phyloP scores from a whole-genome alignment of 2,329 filamentous ascomycete genomes.

The Calonectria multiphialidica region DNA sequence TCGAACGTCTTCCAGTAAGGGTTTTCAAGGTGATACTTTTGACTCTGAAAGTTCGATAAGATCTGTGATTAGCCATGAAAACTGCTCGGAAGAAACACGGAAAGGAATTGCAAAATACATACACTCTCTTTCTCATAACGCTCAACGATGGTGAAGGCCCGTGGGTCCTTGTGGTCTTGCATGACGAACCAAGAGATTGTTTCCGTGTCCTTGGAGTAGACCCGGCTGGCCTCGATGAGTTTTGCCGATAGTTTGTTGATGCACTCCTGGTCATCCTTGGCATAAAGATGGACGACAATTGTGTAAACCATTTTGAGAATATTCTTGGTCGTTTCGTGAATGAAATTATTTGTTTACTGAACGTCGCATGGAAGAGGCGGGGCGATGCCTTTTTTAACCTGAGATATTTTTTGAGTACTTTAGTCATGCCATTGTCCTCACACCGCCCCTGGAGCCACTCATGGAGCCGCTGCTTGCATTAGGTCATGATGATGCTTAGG shows the following conservation, averaged over 20 bases:
- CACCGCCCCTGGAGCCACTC: not conserved
- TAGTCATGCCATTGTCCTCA: not conserved
- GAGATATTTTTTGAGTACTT: not conserved
- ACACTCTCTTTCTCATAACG: slow-evolving; percentile 76
- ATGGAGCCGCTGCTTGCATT: not conserved
- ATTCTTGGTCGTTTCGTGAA: not conserved
- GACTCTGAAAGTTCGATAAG: slow-evolving; percentile 52
- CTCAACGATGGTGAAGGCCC: slow-evolving; percentile 82
- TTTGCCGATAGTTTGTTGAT: slow-evolving; percentile 78
- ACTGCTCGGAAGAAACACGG: no score
- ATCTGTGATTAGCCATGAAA: slow-evolving; percentile 16
- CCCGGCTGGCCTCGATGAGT: slow-evolving; percentile 79
- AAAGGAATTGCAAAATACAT: slow-evolving; percentile 41
- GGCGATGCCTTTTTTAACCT: not conserved
- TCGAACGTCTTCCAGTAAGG: slow-evolving; percentile 84
- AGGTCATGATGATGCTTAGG: not conserved
- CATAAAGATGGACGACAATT: slow-evolving; percentile 77
- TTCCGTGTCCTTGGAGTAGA: slow-evolving; percentile 80
- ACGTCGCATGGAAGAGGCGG: not conserved
- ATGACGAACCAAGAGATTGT: slow-evolving; percentile 81
- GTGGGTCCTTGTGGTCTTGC: slow-evolving; percentile 77
- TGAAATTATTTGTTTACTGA: not conserved
- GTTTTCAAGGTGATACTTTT: slow-evolving; percentile 75
- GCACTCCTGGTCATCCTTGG: slow-evolving; percentile 73
- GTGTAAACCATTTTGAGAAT: slow-evolving; percentile 73